Evolutionary conservation across 1,284 basidiomycete genomes (phyloP).

Genomic region (Melanopsichium pennsylvanicum): DNA sequence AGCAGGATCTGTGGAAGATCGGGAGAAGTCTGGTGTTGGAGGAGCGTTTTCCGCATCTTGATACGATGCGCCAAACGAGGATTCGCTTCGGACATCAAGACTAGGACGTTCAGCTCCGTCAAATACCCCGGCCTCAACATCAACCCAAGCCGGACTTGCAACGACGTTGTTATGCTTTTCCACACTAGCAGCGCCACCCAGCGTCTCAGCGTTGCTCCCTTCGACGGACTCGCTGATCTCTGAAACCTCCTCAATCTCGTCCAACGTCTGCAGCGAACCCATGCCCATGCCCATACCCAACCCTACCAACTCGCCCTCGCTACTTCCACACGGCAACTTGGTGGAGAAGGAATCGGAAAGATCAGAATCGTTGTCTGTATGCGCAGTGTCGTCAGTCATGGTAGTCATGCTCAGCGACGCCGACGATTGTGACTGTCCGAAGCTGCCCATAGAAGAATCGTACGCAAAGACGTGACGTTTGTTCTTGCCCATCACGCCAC

Average conservation of each 20-base stretch:
- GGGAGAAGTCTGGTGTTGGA: constrained; percentile 35
- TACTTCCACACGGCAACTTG: constrained; percentile 29
- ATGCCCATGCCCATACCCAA: constrained; percentile 45
- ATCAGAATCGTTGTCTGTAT: constrained; percentile 41
- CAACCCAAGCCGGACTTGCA: constrained; percentile 29
- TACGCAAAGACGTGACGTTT: constrained; percentile 61
- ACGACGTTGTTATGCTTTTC: too few species aligned
- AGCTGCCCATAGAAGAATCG: constrained; percentile 56
- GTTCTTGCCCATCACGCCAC: constrained; percentile 45
- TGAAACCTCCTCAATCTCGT: constrained; percentile 52
- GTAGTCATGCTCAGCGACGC: constrained; percentile 39
- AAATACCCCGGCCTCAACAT: constrained; percentile 23
- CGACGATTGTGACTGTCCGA: constrained; percentile 50
- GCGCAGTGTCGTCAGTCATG: constrained; percentile 39
- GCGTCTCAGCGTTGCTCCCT: constrained; percentile 28
- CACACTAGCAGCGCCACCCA: too few species aligned
- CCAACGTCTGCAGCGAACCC: constrained; percentile 45
- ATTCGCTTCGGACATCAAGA: constrained; percentile 35
- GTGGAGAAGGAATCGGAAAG: constrained; percentile 20
- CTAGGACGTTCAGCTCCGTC: constrained; percentile 19
- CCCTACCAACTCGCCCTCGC: constrained; percentile 28
- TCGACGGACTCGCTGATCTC: constrained; percentile 41
- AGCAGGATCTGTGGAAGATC: too few species aligned
- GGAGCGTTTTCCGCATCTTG: constrained; percentile 40
- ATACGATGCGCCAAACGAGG: constrained; percentile 18